These are phyloP conservation scores for Cytospora piceae DNA, from an alignment of 2,329 filamentous ascomycete species.

Conservation along the genomic window DNA sequence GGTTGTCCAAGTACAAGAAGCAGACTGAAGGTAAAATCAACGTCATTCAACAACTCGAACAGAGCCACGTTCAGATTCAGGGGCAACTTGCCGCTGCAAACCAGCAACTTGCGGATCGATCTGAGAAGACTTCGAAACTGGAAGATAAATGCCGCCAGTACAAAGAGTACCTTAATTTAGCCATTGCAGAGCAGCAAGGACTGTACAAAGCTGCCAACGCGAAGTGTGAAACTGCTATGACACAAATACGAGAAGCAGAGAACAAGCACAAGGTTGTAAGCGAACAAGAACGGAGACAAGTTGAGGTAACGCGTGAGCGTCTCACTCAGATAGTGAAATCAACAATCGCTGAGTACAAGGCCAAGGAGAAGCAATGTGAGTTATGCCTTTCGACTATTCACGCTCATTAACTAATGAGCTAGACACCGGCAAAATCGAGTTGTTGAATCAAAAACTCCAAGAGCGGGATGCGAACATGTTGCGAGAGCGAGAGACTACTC, in stretches of 20 bases:
- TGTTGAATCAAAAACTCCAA: conserved; percentile 28
- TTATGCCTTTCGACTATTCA: conserved; percentile 7
- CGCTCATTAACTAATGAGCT: conserved; percentile 14
- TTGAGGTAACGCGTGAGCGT: conserved; percentile 39
- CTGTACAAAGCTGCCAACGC: conserved; percentile 43
- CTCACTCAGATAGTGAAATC: conserved; percentile 35
- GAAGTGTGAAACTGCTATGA: conserved; percentile 41
- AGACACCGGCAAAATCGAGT: conserved; percentile 32
- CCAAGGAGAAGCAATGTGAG: conserved; percentile 26
- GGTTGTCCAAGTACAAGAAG: conserved; percentile 17
- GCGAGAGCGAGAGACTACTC: conserved; percentile 22
- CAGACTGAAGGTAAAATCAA: conserved; percentile 3
- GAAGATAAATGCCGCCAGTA: conserved; percentile 43
- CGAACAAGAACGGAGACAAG: conserved; percentile 39
- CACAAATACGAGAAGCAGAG: conserved; percentile 42
- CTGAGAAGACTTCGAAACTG: conserved; percentile 37
- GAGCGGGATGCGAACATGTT: conserved; percentile 22
- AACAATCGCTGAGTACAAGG: conserved; percentile 23
- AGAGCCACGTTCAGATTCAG: conserved; percentile 35
- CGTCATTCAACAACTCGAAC: conserved; percentile 33
- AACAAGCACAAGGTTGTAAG: conserved; percentile 31
- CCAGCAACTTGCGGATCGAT: conserved; percentile 37
- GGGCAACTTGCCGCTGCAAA: conserved; percentile 36
- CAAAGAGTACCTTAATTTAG: conserved; percentile 48
- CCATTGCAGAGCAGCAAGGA: conserved; percentile 51